Evolutionary conservation across 2,329 filamentous ascomycete species (phyloP), one percentile per base, ranked within the genome.

Genomic region (Dactylellina leptospora): DNA sequence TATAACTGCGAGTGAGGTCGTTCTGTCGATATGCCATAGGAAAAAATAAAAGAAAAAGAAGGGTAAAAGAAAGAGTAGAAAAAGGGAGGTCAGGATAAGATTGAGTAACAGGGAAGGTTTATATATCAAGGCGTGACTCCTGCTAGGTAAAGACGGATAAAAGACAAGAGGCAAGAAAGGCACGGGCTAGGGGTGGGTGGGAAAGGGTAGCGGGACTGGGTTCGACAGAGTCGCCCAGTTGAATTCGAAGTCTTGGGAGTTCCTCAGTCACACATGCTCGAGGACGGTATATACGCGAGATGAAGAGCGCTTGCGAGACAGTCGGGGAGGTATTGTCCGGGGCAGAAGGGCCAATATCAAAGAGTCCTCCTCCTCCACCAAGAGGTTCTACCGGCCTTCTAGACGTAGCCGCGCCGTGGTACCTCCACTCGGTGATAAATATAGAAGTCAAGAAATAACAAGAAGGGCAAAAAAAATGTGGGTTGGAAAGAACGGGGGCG

Each of bases 11-110:
- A 48, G 68, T 60, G 38, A 48, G 53, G 38, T 72, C 54, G 59
- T 59, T 64, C 68, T 58, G 68, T 64, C 51, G 68, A 72, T 72
- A 72, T 72, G 68, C 68, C 68, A 72, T 72, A 63, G 58, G 66
- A 59, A 36, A 53, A 56, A 47, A 20, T 27, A 54, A 70, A 22
- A 71, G 45, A 16, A 58, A 40, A 40, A 53, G 50, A 16, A 40
- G 18, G 27, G 50, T 27, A 54, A 70, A 27, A 64, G 38, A 16
- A 60, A 45, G 30, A 55, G 45, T 13, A 36, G 20, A 33, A 45
- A 51, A 47, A 64, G 54, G 60, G 51, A 53, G 56, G 30, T 20
- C 50, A 16, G 23, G 59, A 22, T 51, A 59, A 44, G 47, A 53
- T 40, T 28, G 11, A 40, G 36, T 38, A 27, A 33, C 18, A 54